Base-by-base conservation (phyloP, 73 alveolate genomes). In the Paramecium bursaria region DNA sequence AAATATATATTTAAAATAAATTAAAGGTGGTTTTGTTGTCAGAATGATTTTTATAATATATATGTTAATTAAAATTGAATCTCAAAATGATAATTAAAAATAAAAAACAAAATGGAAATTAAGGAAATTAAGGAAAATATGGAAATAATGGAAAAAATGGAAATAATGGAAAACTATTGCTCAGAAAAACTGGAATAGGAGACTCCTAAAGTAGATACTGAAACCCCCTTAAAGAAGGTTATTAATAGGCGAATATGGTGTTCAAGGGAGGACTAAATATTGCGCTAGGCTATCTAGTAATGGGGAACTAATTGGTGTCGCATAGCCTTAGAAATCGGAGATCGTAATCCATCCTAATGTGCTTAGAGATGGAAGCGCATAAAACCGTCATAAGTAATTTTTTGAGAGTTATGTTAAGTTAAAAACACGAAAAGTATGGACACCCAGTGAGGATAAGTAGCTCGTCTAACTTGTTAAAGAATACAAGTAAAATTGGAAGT, bases 321-420 rank as follows among this genome's bases (percentile, higher is more conserved):
- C n/a, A 57, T 67, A 7, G 82, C 82, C 10, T 15, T 14, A 42
- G 60, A 33, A 35, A 17, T 67, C 26, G 19, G 21, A 67, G 19
- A 67, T 27, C 54, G 82, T 2, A 67, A 67, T 21, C 82, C 82
- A n/a, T 67, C 82, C 22, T 14, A 67, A 67, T 67, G 82, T 67
- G 82, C 82, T 67, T 67, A 67, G 46, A 67, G 82, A 67, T 67
- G 82, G 82, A 67, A 67, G 44, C 33, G 82, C 10, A 67, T 67
- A 0, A 67, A 67, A 15, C 82, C 82, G 6, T 17, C 33, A 3
- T 15, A 17, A 30, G 82, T 67, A 67, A 10, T 0, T 3, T 10
- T 67, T 60, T 3, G 10, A 35, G 22, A 4, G 9, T 25, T 2
- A 67, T 35, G 11, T 39, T 11, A 39, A 67, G 82, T 27, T 17